These are phyloP conservation scores for Arthrobotrys entomopaga DNA, from an alignment of 2,329 filamentous ascomycete genomes.

Conservation along the genomic window DNA sequence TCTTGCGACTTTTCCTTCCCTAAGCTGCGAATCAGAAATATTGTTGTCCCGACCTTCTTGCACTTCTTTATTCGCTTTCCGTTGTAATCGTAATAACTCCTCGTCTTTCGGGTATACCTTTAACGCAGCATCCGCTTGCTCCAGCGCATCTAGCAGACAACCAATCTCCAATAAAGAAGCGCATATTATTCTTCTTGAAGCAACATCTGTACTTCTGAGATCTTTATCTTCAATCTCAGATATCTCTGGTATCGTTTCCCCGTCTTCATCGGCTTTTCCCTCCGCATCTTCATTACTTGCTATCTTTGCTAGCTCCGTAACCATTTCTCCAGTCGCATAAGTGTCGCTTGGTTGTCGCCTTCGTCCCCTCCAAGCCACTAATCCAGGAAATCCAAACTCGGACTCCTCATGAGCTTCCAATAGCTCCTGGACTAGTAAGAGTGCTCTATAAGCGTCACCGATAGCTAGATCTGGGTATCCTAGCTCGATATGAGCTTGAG, in stretches of 20 bases:
- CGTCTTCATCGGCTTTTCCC: conserved; percentile 64
- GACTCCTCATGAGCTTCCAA: conserved; percentile 83
- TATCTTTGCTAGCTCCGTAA: background rate
- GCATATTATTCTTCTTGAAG: conserved; percentile 54
- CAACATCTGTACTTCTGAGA: conserved; percentile 61
- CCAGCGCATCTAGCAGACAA: conserved; percentile 42
- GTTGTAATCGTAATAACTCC: conserved; percentile 3
- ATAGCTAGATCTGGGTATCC: conserved; percentile 90
- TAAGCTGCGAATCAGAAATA: conserved; percentile 31
- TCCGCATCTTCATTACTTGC: conserved; percentile 58
- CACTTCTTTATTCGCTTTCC: conserved; percentile 55
- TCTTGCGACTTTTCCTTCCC: conserved; percentile 44
- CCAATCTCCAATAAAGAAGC: conserved; percentile 38
- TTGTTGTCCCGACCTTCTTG: conserved; percentile 8
- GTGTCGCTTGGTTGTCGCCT: conserved; percentile 36
- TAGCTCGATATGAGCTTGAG: conserved; percentile 75
- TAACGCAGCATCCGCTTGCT: conserved; percentile 43
- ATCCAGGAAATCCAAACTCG: conserved; percentile 63
- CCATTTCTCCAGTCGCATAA: conserved; percentile 31
- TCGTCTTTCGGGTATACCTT: conserved; percentile 64
- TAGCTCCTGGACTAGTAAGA: conserved; percentile 86
- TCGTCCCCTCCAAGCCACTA: conserved; percentile 44
- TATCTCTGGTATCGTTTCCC: conserved; percentile 57
- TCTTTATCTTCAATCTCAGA: conserved; percentile 61
- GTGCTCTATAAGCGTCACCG: conserved; percentile 87